Evolutionary conservation across 2,329 filamentous ascomycete genomes (phyloP), one percentile per base, ranked within the genome.

Genomic region (Paramyrothecium sp.): DNA sequence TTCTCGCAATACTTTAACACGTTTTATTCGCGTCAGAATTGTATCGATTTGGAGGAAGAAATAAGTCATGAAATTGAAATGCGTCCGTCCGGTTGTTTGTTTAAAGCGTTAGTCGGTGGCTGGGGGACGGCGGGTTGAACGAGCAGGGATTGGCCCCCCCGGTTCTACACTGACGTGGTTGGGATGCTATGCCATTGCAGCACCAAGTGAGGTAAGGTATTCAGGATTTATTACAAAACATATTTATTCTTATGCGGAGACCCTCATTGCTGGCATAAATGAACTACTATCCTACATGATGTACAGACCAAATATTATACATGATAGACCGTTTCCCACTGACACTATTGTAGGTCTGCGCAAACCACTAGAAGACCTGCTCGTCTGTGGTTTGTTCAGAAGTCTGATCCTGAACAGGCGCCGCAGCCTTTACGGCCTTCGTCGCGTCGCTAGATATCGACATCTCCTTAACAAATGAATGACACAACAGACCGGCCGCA

Each of bases 401-500:
- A 8, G 19, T 38, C 20, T 49, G 30, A 16, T 51, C 44, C 3
- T 53, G 48, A 2, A 53, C 30, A 22, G 54, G 38, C 23, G 54
- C 38, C n/a, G 55, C 30, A 7, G 8, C 17, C 5, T 38, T 13
- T 10, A 54, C 57, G 3, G 12, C 60, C 52, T 63, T 60, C 13
- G 65, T 54, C 52, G 26, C 4, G 10, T 44, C 38, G 13, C 13
- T 19, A 12, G 4, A 55, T 54, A 47, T 26, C 21, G n/a, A 44
- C 26, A 53, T 19, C 38, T 57, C 71, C 66, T 75, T 81, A 66
- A 91, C 69, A 67, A 95, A 91, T 0, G 88, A 79, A 61, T 88
- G 83, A 60, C 88, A 88, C 53, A 98, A 75, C 52, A 98, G 76
- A 1, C 86, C 92, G 7, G 91, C 86, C 1, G 95, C 94, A 20